phyloP scores from a whole-genome alignment of 495 filamentous ascomycete genomes.

The Aspergillus ostianus region DNA sequence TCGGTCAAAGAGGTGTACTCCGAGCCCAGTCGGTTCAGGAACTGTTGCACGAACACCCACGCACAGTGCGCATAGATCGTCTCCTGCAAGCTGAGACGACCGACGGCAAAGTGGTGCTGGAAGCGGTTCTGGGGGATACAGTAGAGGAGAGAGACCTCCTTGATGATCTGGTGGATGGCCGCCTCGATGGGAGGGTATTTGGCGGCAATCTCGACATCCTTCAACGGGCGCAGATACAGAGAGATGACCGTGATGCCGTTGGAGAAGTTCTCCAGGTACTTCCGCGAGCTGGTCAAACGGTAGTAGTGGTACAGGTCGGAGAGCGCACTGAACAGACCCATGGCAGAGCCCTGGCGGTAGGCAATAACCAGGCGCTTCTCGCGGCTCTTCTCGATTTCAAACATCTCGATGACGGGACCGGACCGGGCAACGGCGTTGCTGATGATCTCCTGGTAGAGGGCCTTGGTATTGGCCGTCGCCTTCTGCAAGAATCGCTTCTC shows the following conservation, averaged over 20 bases:
- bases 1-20: conserved; percentile 86
- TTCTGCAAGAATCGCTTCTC: conserved; percentile 95
- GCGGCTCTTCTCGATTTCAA: conserved; percentile 83
- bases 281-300: conserved; percentile 90
- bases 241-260: conserved; percentile 97
- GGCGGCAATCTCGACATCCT: conserved; percentile 45
- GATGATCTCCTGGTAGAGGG: conserved; percentile 91
- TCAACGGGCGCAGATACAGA: conserved; percentile 77
- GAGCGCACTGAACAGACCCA: conserved; percentile 91
- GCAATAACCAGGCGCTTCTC: conserved; percentile 94
- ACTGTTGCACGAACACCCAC: conserved; percentile 96
- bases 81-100: conserved; percentile 88
- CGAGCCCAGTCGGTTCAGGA: conserved; percentile 89
- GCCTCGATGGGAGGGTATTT: conserved; percentile 80
- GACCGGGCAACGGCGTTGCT: conserved; percentile 75
- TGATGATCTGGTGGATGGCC: conserved; percentile 98
- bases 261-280: conserved; percentile 98
- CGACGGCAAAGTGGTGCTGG: conserved; percentile 83
- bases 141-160: conserved; percentile 94
- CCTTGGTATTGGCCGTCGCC: conserved; percentile 91
- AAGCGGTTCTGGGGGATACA: conserved; percentile 97
- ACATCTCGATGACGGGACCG: conserved; percentile 96
- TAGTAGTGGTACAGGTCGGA: conserved; percentile 99
- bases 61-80: conserved; percentile 96
- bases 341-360: conserved; percentile 86